A percentile compares a stretch with the other conserved stretches of the same genome.
These are phyloP conservation scores for Oldenlandia corymbosa DNA, from an alignment of 257 asterid genomes.

Conservation along the genomic window DNA sequence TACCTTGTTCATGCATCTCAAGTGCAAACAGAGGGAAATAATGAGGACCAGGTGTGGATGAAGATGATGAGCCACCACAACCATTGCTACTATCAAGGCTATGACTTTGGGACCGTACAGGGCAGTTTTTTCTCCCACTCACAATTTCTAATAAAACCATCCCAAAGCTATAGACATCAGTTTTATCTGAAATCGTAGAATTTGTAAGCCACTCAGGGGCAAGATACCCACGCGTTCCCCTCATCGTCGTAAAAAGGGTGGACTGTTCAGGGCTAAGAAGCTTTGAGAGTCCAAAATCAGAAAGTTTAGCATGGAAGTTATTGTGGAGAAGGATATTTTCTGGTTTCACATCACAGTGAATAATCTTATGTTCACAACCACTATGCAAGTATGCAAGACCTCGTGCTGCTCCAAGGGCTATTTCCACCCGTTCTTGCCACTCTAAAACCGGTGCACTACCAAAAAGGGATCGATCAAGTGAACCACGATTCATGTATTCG, in stretches of 20 bases:
- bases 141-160: constrained; percentile 70
- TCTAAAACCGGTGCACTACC: constrained; percentile 55
- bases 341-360: constrained; percentile 78
- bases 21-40: constrained; percentile 61
- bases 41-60: constrained; percentile 18
- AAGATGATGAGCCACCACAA: constrained; percentile 15
- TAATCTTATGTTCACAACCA: constrained; percentile 63
- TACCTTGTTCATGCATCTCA: constrained; percentile 63
- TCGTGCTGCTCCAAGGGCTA: constrained; percentile 64
- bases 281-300: constrained; percentile 80
- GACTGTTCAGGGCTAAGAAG: constrained; percentile 55
- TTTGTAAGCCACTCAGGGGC: constrained; percentile 86
- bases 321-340: constrained; percentile 68
- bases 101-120: constrained; percentile 28
- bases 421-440: constrained; percentile 59
- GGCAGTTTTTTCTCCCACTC: constrained; percentile 69
- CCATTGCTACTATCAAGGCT: constrained; percentile 23
- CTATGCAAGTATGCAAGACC: constrained; percentile 73
- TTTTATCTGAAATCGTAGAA: constrained; percentile 64
- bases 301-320: constrained; percentile 53
- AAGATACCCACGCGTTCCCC: constrained; percentile 80
- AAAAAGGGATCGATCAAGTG: constrained; percentile 59
- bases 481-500: constrained; percentile 73
- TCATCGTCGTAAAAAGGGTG: constrained; percentile 62
- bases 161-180: constrained; percentile 74